phyloP scores from a whole-genome alignment of 2,329 filamentous ascomycete genomes.

The Hypoxylon sp. region DNA sequence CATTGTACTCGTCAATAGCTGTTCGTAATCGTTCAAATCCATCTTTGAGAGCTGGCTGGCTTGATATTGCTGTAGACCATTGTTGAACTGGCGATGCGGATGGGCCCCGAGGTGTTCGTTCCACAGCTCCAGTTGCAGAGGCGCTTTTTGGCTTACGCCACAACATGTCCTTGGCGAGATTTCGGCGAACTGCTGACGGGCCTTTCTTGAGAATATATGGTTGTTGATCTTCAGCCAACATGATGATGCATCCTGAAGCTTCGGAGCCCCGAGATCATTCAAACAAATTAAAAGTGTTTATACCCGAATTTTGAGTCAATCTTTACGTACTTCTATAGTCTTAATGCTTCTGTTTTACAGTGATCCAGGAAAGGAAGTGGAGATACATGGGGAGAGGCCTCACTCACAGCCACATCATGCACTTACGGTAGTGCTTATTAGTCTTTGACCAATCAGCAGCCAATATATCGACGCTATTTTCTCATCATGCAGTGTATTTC shows the following conservation, averaged over 20 bases:
- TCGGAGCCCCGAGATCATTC: no score
- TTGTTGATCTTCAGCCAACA: not conserved
- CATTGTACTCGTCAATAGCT: not conserved
- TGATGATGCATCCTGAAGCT: not conserved
- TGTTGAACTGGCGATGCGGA: not conserved
- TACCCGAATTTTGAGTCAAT: not conserved
- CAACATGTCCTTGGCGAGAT: not conserved
- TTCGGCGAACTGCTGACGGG: not conserved
- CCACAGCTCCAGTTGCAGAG: not conserved
- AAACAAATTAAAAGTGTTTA: not conserved
- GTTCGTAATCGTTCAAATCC: constrained; percentile 3
- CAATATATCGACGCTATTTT: not conserved
- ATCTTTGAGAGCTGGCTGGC: not conserved
- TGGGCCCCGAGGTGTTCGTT: not conserved
- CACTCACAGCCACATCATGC: not conserved
- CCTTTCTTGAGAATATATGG: not conserved
- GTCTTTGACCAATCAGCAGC: not conserved
- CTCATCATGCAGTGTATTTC: not conserved
- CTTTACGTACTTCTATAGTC: not conserved
- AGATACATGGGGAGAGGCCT: no score
- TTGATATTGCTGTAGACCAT: not conserved
- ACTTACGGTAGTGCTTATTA: not conserved
- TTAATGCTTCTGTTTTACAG: no score
- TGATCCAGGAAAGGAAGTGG: no score
- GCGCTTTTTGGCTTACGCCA: not conserved